phyloP scores from a whole-genome alignment of 2,329 filamentous ascomycete species.

The Talaromyces sp. region DNA sequence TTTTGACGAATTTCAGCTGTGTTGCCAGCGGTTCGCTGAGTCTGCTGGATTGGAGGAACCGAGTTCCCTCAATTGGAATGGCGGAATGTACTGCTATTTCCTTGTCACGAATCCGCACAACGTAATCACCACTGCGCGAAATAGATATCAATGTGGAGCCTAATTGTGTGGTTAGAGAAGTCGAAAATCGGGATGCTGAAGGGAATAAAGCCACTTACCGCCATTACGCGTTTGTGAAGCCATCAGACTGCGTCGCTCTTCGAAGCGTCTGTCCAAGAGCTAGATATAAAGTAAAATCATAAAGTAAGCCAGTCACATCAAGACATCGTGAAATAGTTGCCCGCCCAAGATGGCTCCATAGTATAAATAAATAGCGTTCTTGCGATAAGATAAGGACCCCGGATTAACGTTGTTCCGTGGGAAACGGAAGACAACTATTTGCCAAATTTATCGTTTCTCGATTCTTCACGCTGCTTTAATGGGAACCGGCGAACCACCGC shows the following conservation, averaged over 20 bases:
- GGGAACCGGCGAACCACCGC: neutral
- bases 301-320: neutral
- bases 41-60: constrained; percentile 27
- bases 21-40: constrained; percentile 24
- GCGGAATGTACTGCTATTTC: constrained; percentile 30
- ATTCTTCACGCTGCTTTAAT: neutral
- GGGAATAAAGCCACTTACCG: neutral
- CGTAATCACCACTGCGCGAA: constrained; percentile 16
- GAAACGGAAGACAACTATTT: neutral
- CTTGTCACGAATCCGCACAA: constrained; percentile 18
- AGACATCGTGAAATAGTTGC: neutral
- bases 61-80: constrained; percentile 23
- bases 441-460: neutral
- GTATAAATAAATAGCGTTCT: neutral
- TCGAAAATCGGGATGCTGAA: neutral
- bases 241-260: neutral
- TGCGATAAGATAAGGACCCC: constrained; percentile 15
- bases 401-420: constrained; percentile 12
- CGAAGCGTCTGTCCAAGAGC: neutral
- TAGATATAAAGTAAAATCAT: neutral
- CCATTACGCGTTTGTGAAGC: constrained; percentile 3
- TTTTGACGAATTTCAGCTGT: constrained; percentile 27
- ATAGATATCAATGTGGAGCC: constrained; percentile 14
- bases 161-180: neutral
- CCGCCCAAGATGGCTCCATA: neutral